phyloP scores from a whole-genome alignment of 257 asterid species.

The Solanum sitiens region DNA sequence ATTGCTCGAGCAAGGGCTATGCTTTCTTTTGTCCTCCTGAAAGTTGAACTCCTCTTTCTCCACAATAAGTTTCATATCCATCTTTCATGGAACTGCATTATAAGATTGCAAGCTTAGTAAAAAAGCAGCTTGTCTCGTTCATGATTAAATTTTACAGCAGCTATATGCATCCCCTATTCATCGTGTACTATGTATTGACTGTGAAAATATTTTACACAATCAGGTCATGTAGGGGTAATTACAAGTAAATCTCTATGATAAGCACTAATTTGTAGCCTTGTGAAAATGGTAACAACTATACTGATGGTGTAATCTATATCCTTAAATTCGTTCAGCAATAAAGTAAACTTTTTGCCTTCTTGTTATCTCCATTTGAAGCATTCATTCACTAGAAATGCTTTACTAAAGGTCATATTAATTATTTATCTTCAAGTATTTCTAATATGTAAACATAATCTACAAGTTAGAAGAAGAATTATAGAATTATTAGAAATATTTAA shows the following conservation, averaged over 20 bases:
- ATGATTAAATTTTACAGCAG: constrained; percentile 11
- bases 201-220: neutral
- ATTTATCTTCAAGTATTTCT: neutral
- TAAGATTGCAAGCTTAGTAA: neutral
- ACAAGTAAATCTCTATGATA: neutral
- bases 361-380: constrained; percentile 11
- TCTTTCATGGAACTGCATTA: neutral
- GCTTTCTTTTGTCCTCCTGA: neutral
- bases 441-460: neutral
- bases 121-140: constrained; percentile 27
- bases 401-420: neutral
- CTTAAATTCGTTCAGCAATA: neutral
- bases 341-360: neutral
- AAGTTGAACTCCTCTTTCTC: neutral
- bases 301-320: neutral
- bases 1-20: neutral
- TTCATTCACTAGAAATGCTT: neutral
- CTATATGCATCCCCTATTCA: constrained; percentile 30
- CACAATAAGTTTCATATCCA: neutral
- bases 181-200: neutral
- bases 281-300: neutral
- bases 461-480: neutral
- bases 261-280: neutral
- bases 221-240: neutral
- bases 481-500: neutral